Evolutionary conservation across 768 basidiomycete species (phyloP).

Genomic region (Calocera viscosa): DNA sequence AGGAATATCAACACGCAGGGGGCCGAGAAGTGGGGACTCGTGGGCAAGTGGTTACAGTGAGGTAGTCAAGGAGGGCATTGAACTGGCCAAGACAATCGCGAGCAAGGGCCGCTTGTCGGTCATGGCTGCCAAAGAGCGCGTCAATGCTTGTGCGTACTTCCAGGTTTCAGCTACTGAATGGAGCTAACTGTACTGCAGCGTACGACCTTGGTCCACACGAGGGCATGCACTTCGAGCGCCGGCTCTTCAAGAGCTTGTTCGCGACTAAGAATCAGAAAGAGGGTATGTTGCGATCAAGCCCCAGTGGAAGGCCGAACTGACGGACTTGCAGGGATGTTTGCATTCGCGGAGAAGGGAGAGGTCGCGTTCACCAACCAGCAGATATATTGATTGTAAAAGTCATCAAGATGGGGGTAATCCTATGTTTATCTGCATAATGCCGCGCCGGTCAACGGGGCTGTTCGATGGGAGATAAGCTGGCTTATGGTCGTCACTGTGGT

Average conservation of each 20-base stretch:
- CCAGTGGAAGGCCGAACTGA: neutral
- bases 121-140: conserved; percentile 60
- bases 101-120: conserved; percentile 63
- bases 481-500: too few relatives aligned
- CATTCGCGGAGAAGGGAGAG: conserved; percentile 89
- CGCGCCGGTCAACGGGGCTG: too few relatives aligned
- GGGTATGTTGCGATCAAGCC: conserved; percentile 39
- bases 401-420: too few relatives aligned
- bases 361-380: conserved; percentile 61
- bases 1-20: conserved; percentile 67
- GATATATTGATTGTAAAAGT: conserved; percentile 4
- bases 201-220: conserved; percentile 70
- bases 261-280: conserved; percentile 93
- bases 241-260: conserved; percentile 83
- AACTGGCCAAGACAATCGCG: conserved; percentile 64
- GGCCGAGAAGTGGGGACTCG: conserved; percentile 78
- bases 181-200: conserved; percentile 33
- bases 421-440: too few relatives aligned
- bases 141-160: conserved; percentile 58
- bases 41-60: conserved; percentile 61
- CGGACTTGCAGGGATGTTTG: conserved; percentile 65
- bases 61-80: conserved; percentile 77
- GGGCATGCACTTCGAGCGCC: conserved; percentile 75
- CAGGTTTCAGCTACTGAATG: neutral
- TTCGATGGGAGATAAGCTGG: too few relatives aligned